These are phyloP conservation scores for Sclerotiophoma versabilis DNA, from an alignment of 2,329 filamentous ascomycete species.

Conservation along the genomic window DNA sequence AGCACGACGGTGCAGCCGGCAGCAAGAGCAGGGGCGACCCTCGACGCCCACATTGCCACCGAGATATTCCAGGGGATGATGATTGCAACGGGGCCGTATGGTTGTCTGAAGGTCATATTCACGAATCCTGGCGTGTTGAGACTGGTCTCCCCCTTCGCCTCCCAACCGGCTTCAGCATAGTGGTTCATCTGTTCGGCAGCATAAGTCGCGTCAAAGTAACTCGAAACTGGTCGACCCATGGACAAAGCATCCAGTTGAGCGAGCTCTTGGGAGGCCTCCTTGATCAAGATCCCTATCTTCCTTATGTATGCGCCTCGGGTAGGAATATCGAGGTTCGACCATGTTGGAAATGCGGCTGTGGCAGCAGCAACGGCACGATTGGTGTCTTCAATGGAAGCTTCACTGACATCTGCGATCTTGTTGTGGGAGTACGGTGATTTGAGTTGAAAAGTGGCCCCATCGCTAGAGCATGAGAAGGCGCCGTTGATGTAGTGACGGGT, in stretches of 20 bases:
- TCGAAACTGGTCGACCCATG: constrained; percentile 83
- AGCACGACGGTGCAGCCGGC: constrained; percentile 45
- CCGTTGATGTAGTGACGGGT: constrained; percentile 47
- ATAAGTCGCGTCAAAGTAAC: constrained; percentile 75
- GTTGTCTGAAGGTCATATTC: constrained; percentile 79
- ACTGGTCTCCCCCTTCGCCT: constrained; percentile 81
- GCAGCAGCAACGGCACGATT: constrained; percentile 73
- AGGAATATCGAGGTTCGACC: constrained; percentile 60
- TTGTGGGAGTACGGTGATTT: not conserved
- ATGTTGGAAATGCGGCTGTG: constrained; percentile 74
- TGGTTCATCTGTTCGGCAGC: constrained; percentile 81
- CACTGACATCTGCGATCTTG: constrained; percentile 30
- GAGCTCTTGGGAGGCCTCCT: constrained; percentile 81
- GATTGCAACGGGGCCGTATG: constrained; percentile 78
- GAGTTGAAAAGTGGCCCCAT: not conserved
- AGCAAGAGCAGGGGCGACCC: constrained; percentile 42
- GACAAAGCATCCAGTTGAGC: constrained; percentile 83
- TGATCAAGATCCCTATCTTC: constrained; percentile 77
- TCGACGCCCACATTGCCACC: constrained; percentile 35
- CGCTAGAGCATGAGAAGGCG: not conserved
- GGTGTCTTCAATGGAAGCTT: constrained; percentile 60
- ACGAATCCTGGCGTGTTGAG: constrained; percentile 42
- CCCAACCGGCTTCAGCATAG: constrained; percentile 76
- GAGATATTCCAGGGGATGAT: constrained; percentile 70
- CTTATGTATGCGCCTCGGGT: constrained; percentile 40